Conservation (phyloP, 2,329 filamentous ascomycete species). For the Trichoderma breve region DNA sequence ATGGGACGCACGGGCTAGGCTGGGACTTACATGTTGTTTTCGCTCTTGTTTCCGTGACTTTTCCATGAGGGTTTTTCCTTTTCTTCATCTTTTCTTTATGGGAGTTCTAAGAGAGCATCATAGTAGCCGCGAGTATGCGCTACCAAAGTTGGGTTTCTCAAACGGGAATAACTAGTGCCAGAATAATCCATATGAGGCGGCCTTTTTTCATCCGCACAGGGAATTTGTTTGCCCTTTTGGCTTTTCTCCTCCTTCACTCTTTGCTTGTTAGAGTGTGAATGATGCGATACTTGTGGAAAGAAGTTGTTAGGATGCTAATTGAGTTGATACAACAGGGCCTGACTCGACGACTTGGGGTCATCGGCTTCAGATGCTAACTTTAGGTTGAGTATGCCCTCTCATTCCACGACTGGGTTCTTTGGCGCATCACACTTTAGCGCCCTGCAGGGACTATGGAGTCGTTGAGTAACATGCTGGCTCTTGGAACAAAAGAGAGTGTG, state of each 20-base stretch:
- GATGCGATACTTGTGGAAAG: background rate
- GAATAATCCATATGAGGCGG: constrained; percentile 11
- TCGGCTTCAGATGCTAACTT: background rate
- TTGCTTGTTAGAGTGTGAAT: background rate
- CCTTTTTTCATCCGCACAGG: background rate
- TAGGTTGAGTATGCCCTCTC: background rate
- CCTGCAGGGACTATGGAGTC: background rate
- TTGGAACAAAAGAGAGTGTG: background rate
- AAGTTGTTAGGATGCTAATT: background rate
- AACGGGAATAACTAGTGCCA: constrained; percentile 16
- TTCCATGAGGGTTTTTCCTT: background rate
- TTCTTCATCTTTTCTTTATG: background rate
- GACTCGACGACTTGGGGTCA: background rate
- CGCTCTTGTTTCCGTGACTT: constrained; percentile 9
- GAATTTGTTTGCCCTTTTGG: background rate
- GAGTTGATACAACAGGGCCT: background rate
- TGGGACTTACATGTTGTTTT: background rate
- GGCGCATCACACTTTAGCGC: background rate
- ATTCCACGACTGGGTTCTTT: background rate
- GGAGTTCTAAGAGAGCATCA: constrained; percentile 19
- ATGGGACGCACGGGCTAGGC: constrained; percentile 8
- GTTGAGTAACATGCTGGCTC: background rate
- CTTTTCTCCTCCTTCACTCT: background rate
- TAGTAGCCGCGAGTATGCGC: constrained; percentile 12
- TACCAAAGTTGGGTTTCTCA: constrained; percentile 19